Conservation (phyloP, 2,329 filamentous ascomycete genomes). For the Diaporthe caulivora region DNA sequence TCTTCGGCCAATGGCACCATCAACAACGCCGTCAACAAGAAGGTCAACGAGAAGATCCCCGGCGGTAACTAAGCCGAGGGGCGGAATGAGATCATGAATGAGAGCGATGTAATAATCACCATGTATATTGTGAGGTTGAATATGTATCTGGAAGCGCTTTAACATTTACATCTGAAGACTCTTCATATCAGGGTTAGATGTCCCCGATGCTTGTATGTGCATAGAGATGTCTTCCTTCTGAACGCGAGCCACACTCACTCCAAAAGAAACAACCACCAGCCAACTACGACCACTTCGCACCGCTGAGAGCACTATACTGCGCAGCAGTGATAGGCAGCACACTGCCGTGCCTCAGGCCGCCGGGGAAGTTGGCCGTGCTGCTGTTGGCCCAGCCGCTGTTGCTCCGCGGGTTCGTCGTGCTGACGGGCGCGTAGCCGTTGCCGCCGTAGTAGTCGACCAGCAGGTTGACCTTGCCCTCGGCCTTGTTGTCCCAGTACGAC, state of each 20-base stretch:
- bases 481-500: conserved; percentile 57
- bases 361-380: conserved; percentile 56
- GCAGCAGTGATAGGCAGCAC: conserved; percentile 61
- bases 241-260: background rate
- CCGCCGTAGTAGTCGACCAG: conserved; percentile 62
- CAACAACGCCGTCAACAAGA: conserved; percentile 38
- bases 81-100: background rate
- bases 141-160: background rate
- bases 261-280: conserved; percentile 43
- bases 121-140: background rate
- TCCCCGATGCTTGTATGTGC: background rate
- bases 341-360: conserved; percentile 63
- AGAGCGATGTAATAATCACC: background rate
- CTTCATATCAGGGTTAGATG: background rate
- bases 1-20: conserved; percentile 35
- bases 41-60: conserved; percentile 42
- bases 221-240: no score
- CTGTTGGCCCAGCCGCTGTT: conserved; percentile 61
- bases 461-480: conserved; percentile 56
- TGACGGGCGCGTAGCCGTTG: conserved; percentile 63
- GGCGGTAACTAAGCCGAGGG: conserved; percentile 39
- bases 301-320: conserved; percentile 55
- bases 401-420: conserved; percentile 56
- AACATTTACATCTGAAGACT: background rate
- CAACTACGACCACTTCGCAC: conserved; percentile 45